A percentile compares a stretch with the other conserved stretches of the same genome.
Evolutionary conservation across 2,329 filamentous ascomycete species (phyloP).

Genomic region (Neophaeococcomyces aloes): DNA sequence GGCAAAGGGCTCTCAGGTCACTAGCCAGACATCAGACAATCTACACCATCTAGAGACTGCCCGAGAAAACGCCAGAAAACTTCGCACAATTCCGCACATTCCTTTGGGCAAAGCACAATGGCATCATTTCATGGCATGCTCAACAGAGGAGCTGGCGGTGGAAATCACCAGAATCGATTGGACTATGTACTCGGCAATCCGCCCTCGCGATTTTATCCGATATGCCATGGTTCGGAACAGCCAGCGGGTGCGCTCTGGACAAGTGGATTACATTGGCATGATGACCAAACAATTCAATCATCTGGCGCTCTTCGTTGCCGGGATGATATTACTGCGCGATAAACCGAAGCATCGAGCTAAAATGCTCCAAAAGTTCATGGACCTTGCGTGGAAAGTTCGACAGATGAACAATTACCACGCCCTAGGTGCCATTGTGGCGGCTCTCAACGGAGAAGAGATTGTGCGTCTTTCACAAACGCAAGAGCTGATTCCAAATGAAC

Average conservation of each 20-base stretch:
- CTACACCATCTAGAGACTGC: conserved; percentile 58
- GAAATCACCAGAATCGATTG: conserved; percentile 95
- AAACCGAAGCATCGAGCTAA: conserved; percentile 90
- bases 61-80: conserved; percentile 61
- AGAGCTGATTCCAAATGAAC: conserved; percentile 58
- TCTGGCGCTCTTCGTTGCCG: conserved; percentile 69
- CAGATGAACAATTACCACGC: conserved; percentile 96
- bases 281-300: conserved; percentile 93
- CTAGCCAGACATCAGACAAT: conserved; percentile 33
- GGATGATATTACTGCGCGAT: conserved; percentile 77
- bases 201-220: conserved; percentile 82
- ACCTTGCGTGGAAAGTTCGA: conserved; percentile 69
- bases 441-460: conserved; percentile 78
- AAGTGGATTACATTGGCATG: conserved; percentile 73
- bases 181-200: conserved; percentile 94
- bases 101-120: conserved; percentile 77
- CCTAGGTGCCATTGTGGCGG: conserved; percentile 83
- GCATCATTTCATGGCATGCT: conserved; percentile 77
- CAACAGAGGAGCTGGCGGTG: conserved; percentile 74
- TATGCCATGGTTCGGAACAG: conserved; percentile 68
- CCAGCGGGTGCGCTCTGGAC: conserved; percentile 44
- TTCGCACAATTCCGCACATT: conserved; percentile 59
- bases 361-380: conserved; percentile 94
- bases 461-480: conserved; percentile 73
- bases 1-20: conserved; percentile 30